Evolutionary conservation across 495 filamentous ascomycete species (phyloP), one percentile per base, ranked within the genome.

Genomic region (Ramalina peruviana): DNA sequence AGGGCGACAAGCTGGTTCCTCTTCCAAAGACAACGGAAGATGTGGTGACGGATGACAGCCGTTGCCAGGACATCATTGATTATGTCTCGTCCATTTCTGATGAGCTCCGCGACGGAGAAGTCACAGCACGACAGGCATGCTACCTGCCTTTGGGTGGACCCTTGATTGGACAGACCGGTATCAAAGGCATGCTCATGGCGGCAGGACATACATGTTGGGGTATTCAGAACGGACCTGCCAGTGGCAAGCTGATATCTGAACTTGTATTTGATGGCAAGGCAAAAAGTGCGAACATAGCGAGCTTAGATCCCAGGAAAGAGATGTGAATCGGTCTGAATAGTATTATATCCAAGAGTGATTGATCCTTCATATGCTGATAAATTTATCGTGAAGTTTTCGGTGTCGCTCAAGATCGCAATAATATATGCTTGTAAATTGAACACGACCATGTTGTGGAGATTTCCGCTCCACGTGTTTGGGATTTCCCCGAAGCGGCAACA

Each of bases 201-300:
- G 74, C 86, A 6, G 92, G 92, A 12, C 92, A 98, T 67, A 94
- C 87, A 3, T 97, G 92, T 65, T 97, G 92, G 92, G 90, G 90
- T 15, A 94, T 98, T 45, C 90, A 96, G 65, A 98, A 98, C 72
- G 88, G 80, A 3, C 88, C 89, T 4, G 93, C 79, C 6, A 96
- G 89, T 17, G 92, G 90, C 4, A 87, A 83, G 70, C 65, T 94
- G 36, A 83, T 98, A 68, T 85, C 83, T 50, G 87, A 90, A 60
- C 76, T 92, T 64, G 69, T 93, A 4, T 83, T 89, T 58, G 87
- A 93, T 49, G 88, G 88, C 9, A 71, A 74, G 53, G 78, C 83
- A 4, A 83, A 67, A 61, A 90, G 85, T 50, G 88, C 86, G 13
- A 80, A 81, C 54, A 76, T 90, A 41, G 71, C 66, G 16, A 74